A percentile compares a stretch with the other conserved stretches of the same genome.
Conservation (phyloP, 805 yeast genomes). For the Candida nanaspora region DNA sequence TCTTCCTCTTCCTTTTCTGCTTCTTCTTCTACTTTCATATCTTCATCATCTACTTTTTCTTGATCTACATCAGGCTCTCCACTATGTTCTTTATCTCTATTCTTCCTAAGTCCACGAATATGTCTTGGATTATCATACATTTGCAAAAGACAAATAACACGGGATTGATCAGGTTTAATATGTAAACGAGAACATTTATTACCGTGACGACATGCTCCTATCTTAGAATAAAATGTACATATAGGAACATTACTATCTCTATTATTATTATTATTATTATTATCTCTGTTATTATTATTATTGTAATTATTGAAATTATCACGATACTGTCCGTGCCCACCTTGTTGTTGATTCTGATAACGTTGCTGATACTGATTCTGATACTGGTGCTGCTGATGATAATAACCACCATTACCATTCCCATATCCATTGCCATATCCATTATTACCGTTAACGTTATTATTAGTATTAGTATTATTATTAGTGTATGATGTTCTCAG, state of each 20-base stretch:
- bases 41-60: conserved; percentile 8
- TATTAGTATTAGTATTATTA: no score
- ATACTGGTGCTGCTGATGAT: no score
- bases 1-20: not conserved
- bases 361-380: no score
- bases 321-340: not conserved
- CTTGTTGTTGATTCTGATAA: no score
- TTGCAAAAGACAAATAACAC: conserved; percentile 48
- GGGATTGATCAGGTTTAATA: conserved; percentile 55
- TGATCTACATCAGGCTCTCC: not conserved
- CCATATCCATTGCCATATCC: not conserved
- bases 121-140: conserved; percentile 55
- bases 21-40: conserved; percentile 31
- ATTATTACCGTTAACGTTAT: not conserved
- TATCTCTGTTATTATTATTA: not conserved
- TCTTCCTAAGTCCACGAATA: conserved; percentile 27
- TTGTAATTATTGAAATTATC: not conserved
- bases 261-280: not conserved
- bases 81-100: conserved; percentile 1
- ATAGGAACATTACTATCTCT: not conserved
- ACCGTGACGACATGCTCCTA: conserved; percentile 94
- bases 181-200: conserved; percentile 76
- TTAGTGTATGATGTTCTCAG: not conserved
- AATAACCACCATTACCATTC: no score
- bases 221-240: conserved; percentile 55